Evolutionary conservation across 148 eudicot genomes (phyloP).

Genomic region (Nyssa sinensis): DNA sequence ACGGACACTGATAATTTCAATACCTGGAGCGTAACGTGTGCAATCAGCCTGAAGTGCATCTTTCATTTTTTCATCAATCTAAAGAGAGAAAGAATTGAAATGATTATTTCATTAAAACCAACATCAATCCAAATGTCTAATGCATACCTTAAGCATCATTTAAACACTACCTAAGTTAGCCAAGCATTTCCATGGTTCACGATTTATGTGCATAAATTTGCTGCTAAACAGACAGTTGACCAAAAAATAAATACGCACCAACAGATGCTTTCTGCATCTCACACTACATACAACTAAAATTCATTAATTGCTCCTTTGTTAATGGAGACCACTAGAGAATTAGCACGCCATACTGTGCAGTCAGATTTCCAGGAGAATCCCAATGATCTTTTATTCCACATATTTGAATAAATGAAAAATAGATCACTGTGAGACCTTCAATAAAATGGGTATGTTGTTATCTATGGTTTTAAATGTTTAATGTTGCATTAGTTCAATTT

Average conservation of each 20-base stretch:
- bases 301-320: too few species aligned
- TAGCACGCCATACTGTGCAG: neutral
- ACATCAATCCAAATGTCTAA: neutral
- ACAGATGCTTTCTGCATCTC: neutral
- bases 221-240: neutral
- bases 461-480: neutral
- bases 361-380: too few species aligned
- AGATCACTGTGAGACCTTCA: neutral
- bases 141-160: neutral
- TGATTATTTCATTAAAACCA: too few species aligned
- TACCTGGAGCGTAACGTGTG: slow-evolving; percentile 96
- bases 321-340: neutral
- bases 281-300: neutral
- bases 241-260: neutral
- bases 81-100: slow-evolving; percentile 20
- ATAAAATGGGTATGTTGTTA: too few species aligned
- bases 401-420: too few species aligned
- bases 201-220: neutral
- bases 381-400: too few species aligned
- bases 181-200: neutral
- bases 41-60: slow-evolving; percentile 97
- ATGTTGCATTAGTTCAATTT: neutral
- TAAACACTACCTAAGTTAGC: neutral
- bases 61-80: slow-evolving; percentile 99
- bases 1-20: slow-evolving; percentile 93